Evolutionary conservation across 2,329 filamentous ascomycete species (phyloP).

Genomic region (Plectosphaerella cucumerina): DNA sequence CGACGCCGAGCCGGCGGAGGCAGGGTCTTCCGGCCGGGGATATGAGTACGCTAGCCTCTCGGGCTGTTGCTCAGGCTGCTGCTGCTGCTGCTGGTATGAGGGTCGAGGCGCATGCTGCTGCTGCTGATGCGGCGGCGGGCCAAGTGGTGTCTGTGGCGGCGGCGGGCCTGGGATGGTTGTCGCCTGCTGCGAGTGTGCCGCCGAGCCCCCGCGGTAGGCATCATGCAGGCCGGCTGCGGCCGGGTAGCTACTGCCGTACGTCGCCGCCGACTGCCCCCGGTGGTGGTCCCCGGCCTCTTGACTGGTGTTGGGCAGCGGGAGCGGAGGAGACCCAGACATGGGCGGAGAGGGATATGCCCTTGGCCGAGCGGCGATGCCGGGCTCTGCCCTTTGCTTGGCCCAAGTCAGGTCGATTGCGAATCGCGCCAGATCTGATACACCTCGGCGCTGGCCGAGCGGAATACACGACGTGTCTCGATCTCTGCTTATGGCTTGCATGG

Average conservation of each 20-base stretch:
- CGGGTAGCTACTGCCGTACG: constrained; percentile 37
- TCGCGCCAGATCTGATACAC: constrained; percentile 49
- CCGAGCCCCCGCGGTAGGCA: constrained; percentile 40
- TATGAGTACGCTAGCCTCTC: constrained; percentile 37
- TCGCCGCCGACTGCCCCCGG: constrained; percentile 24
- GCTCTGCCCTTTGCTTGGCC: constrained; percentile 45
- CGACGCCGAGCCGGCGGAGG: constrained; percentile 24
- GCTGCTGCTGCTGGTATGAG: constrained; percentile 24
- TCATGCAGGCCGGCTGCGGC: constrained; percentile 39
- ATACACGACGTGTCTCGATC: constrained; percentile 37
- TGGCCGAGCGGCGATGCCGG: constrained; percentile 47
- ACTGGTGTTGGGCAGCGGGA: constrained; percentile 50
- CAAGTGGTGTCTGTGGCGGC: constrained; percentile 5
- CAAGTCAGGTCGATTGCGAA: constrained; percentile 53
- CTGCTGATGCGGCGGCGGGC: constrained; percentile 18
- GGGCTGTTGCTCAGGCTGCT: constrained; percentile 19
- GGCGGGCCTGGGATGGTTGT: constrained; percentile 26
- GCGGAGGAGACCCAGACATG: constrained; percentile 67
- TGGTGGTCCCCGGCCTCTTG: constrained; percentile 51
- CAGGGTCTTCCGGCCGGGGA: constrained; percentile 31
- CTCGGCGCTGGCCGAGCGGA: constrained; percentile 56
- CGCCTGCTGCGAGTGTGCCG: constrained; percentile 22
- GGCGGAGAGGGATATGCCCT: constrained; percentile 68
- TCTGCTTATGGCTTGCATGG: constrained; percentile 53
- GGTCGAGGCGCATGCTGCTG: constrained; percentile 15